Evolutionary conservation across 768 basidiomycete species (phyloP).

Genomic region (Sutorius australiensis): DNA sequence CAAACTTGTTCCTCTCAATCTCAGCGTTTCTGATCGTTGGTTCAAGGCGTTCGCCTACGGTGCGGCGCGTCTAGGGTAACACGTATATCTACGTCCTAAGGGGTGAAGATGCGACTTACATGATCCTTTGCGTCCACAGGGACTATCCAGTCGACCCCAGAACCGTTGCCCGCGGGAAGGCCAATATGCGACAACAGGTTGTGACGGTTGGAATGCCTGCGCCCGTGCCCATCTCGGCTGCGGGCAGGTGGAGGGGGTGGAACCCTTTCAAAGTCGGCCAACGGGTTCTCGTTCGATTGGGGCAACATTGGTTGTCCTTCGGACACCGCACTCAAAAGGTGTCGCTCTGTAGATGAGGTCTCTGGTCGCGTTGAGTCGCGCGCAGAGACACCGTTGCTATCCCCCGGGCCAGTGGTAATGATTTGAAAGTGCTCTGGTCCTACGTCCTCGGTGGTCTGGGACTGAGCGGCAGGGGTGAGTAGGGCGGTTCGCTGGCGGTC

Average conservation of each 20-base stretch:
- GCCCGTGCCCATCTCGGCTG: conserved; percentile 17
- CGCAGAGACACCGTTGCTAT: not conserved
- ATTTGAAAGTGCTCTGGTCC: conserved; percentile 3
- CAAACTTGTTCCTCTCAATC: conserved; percentile 44
- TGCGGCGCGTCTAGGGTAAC: conserved; percentile 28
- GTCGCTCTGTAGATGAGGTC: conserved; percentile 6
- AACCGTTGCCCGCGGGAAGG: not conserved
- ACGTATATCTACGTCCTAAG: not conserved
- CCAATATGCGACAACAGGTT: not conserved
- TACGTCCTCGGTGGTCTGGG: not conserved
- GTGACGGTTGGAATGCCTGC: conserved; percentile 9
- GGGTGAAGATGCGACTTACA: conserved; percentile 10
- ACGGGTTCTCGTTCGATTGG: conserved; percentile 2
- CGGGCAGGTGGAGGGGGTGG: conserved; percentile 6
- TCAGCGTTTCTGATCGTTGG: conserved; percentile 51
- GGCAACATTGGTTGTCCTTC: conserved; percentile 1
- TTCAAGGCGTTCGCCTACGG: conserved; percentile 49
- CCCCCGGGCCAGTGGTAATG: not conserved
- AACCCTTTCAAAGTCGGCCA: conserved; percentile 4
- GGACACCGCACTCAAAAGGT: conserved; percentile 3
- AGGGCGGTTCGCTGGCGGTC: conserved; percentile 4
- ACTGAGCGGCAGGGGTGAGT: not conserved
- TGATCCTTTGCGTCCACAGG: conserved; percentile 19
- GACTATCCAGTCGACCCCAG: conserved; percentile 26
- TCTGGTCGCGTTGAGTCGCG: not conserved